Evolutionary conservation across 331 rosid species (phyloP).

Genomic region (Erythrophleum ivorense): DNA sequence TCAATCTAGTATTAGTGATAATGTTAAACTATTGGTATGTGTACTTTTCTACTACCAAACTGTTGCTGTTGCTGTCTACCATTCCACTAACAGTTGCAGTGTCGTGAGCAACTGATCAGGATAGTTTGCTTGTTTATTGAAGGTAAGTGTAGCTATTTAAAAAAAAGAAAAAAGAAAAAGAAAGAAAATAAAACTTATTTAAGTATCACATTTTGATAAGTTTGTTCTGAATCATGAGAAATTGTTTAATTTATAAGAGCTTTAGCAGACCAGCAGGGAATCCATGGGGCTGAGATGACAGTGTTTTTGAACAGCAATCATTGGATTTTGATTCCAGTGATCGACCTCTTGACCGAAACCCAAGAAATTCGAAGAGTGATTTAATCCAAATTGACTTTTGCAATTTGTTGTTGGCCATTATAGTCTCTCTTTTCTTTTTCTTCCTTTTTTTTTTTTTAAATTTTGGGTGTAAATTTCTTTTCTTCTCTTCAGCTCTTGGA

Average conservation of each 20-base stretch:
- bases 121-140: not conserved
- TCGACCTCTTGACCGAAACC: conserved; percentile 55
- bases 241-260: conserved; percentile 22
- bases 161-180: not conserved
- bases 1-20: conserved; percentile 14
- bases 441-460: conserved; percentile 26
- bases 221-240: conserved; percentile 37
- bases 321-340: conserved; percentile 68
- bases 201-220: conserved; percentile 28
- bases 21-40: conserved; percentile 39
- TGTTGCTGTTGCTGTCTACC: conserved; percentile 17
- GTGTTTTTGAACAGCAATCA: conserved; percentile 49
- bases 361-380: conserved; percentile 54
- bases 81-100: conserved; percentile 39
- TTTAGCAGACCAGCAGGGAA: conserved; percentile 33
- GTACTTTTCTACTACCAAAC: conserved; percentile 19
- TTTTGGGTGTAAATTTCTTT: conserved; percentile 43
- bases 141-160: conserved; percentile 8
- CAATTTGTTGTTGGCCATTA: conserved; percentile 74
- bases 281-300: conserved; percentile 47
- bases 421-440: conserved; percentile 42
- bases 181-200: not conserved
- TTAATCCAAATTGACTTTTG: conserved; percentile 56
- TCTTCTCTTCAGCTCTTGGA: conserved; percentile 47
- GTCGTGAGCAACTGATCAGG: conserved; percentile 33